Percentiles rank a stretch among this genome's conserved stretches.
Evolutionary conservation across 2,329 filamentous ascomycete genomes (phyloP).

Genomic region (Metarhizium robertsii): DNA sequence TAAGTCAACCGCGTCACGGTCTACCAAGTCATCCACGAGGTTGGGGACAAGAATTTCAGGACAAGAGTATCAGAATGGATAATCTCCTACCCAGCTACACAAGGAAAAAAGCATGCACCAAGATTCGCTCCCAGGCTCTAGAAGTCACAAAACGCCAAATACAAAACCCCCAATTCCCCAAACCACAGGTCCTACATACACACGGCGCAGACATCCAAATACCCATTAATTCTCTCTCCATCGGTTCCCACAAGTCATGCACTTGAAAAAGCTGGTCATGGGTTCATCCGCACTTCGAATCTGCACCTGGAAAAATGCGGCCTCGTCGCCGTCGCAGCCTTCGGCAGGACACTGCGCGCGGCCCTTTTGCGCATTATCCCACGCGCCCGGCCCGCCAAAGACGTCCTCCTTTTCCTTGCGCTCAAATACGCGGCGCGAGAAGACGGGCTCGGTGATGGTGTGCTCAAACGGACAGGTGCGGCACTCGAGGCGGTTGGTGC

Average conservation of each 20-base stretch:
- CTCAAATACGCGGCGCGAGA: slow-evolving; percentile 73
- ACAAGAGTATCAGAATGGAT: no score
- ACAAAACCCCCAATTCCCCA: not conserved
- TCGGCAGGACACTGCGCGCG: slow-evolving; percentile 74
- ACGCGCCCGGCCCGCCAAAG: slow-evolving; percentile 78
- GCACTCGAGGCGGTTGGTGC: slow-evolving; percentile 82
- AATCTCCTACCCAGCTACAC: no score
- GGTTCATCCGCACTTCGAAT: slow-evolving; percentile 97
- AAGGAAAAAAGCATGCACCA: no score
- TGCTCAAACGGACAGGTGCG: slow-evolving; percentile 92
- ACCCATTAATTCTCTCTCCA: slow-evolving; percentile 54
- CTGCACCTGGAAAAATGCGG: slow-evolving; percentile 94
- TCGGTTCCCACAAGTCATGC: slow-evolving; percentile 55
- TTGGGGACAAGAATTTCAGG: no score
- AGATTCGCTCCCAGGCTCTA: no score
- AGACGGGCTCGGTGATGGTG: slow-evolving; percentile 68
- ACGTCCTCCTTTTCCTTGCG: slow-evolving; percentile 84
- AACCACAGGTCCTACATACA: not conserved
- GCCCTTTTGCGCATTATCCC: slow-evolving; percentile 85
- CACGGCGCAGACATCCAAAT: not conserved
- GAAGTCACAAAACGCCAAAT: not conserved
- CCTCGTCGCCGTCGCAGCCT: slow-evolving; percentile 70
- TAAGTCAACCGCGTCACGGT: no score
- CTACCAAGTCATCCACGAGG: no score
- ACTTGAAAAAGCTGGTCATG: slow-evolving; percentile 94